phyloP scores from a whole-genome alignment of 495 filamentous ascomycete genomes.

The Penicillium odoratum region DNA sequence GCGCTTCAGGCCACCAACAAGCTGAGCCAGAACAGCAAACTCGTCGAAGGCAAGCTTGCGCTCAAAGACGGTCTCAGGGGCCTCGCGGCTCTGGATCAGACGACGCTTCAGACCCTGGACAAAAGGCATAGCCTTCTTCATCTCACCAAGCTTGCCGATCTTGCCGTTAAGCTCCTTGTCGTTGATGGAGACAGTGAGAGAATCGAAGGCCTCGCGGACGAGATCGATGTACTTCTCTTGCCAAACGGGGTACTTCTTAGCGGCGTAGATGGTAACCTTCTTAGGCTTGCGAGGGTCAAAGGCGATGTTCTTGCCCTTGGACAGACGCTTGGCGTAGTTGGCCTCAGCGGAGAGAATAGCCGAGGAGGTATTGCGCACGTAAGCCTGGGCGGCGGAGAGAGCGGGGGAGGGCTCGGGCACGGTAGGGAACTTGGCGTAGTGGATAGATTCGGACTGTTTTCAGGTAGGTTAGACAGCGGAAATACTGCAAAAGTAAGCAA shows the following conservation, averaged over 20 bases:
- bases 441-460: slow-evolving; percentile 62
- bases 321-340: slow-evolving; percentile 74
- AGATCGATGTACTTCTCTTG: slow-evolving; percentile 89
- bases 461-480: slow-evolving; percentile 23
- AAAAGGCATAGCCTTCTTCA: slow-evolving; percentile 98
- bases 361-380: slow-evolving; percentile 71
- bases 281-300: slow-evolving; percentile 92
- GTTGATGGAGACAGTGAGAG: slow-evolving; percentile 56
- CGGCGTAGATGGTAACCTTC: slow-evolving; percentile 83
- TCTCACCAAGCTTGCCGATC: slow-evolving; percentile 78
- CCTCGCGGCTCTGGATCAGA: slow-evolving; percentile 58
- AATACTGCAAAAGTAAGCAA: not conserved
- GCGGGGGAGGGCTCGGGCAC: slow-evolving; percentile 60
- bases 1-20: slow-evolving; percentile 58
- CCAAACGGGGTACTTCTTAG: slow-evolving; percentile 79
- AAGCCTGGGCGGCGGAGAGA: slow-evolving; percentile 75
- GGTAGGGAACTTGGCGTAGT: slow-evolving; percentile 74
- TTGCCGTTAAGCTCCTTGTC: slow-evolving; percentile 77
- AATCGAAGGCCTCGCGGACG: slow-evolving; percentile 64
- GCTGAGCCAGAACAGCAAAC: slow-evolving; percentile 62
- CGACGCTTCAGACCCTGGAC: slow-evolving; percentile 83
- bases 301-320: slow-evolving; percentile 76
- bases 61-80: slow-evolving; percentile 66
- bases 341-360: slow-evolving; percentile 88
- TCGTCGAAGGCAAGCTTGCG: slow-evolving; percentile 87